Conservation (phyloP, 352 stramenopile genomes). For the Pythium sukuiense region DNA sequence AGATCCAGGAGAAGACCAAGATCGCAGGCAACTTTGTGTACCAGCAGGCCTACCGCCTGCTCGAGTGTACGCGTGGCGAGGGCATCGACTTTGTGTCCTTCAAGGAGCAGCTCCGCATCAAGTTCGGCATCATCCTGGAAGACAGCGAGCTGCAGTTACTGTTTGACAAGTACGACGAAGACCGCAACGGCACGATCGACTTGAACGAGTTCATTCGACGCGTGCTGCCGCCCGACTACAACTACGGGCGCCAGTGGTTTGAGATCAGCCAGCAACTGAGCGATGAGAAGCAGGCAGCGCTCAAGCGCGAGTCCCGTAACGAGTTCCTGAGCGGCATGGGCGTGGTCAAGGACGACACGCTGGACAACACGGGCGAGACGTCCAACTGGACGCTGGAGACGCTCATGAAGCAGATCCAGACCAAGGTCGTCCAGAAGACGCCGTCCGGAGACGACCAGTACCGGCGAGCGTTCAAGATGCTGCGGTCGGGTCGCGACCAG, state of each 20-base stretch:
- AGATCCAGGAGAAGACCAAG: constrained; percentile 85
- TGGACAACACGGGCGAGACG: constrained; percentile 45
- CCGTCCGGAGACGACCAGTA: constrained; percentile 78
- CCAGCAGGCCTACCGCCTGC: constrained; percentile 80
- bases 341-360: constrained; percentile 26
- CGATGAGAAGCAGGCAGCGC: constrained; percentile 49
- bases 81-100: constrained; percentile 82
- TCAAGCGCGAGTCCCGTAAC: constrained; percentile 62
- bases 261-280: constrained; percentile 70
- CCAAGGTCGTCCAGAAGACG: constrained; percentile 78
- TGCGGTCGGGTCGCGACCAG: constrained; percentile 63
- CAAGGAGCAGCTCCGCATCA: constrained; percentile 68
- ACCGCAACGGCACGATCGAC: constrained; percentile 78
- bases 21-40: constrained; percentile 86
- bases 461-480: constrained; percentile 78
- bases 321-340: constrained; percentile 58
- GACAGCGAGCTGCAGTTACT: constrained; percentile 69
- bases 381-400: constrained; percentile 67
- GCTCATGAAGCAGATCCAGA: constrained; percentile 72
- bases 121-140: constrained; percentile 79
- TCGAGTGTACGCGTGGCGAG: constrained; percentile 69
- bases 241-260: constrained; percentile 74
- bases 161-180: constrained; percentile 86
- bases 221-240: constrained; percentile 77
- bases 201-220: constrained; percentile 80